phyloP scores from a whole-genome alignment of 2,329 filamentous ascomycete genomes.

The Xylariaceae sp. region DNA sequence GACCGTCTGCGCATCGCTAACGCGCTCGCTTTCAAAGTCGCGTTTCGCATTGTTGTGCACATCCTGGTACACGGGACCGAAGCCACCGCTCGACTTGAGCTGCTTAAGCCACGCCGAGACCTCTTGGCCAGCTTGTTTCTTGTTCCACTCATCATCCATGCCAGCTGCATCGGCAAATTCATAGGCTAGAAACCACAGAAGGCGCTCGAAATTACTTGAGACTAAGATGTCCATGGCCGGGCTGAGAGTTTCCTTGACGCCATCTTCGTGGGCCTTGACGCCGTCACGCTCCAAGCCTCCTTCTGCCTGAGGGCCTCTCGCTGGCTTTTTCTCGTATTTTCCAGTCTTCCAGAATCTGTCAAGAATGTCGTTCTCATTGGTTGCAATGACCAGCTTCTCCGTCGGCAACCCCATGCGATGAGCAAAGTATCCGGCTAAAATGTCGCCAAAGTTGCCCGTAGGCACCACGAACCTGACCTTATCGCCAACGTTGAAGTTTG shows the following conservation, averaged over 20 bases:
- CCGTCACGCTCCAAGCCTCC: slow-evolving; percentile 63
- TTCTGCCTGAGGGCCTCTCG: slow-evolving; percentile 52
- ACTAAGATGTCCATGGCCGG: slow-evolving; percentile 98
- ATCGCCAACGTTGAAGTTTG: slow-evolving; percentile 59
- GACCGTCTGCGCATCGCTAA: slow-evolving; percentile 63
- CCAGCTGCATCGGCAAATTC: slow-evolving; percentile 57
- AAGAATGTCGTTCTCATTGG: slow-evolving; percentile 96
- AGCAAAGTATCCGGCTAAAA: slow-evolving; percentile 90
- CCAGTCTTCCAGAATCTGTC: slow-evolving; percentile 92
- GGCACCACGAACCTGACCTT: slow-evolving; percentile 84
- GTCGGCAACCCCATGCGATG: slow-evolving; percentile 83
- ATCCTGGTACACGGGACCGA: slow-evolving; percentile 68
- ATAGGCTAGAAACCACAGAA: slow-evolving; percentile 90
- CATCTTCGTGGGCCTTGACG: slow-evolving; percentile 60
- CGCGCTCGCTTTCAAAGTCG: slow-evolving; percentile 77
- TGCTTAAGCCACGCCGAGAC: slow-evolving; percentile 74
- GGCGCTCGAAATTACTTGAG: slow-evolving; percentile 91
- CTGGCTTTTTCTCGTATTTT: slow-evolving; percentile 79
- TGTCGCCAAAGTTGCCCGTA: slow-evolving; percentile 91
- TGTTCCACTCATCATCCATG: slow-evolving; percentile 62
- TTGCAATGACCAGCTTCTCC: slow-evolving; percentile 86
- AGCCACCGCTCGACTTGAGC: slow-evolving; percentile 77
- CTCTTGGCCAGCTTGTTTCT: slow-evolving; percentile 68
- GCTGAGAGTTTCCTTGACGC: slow-evolving; percentile 85
- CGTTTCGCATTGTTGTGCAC: slow-evolving; percentile 67